Evolutionary conservation across 129 eudicot genomes (phyloP).

Genomic region (Artemisia argyi): DNA sequence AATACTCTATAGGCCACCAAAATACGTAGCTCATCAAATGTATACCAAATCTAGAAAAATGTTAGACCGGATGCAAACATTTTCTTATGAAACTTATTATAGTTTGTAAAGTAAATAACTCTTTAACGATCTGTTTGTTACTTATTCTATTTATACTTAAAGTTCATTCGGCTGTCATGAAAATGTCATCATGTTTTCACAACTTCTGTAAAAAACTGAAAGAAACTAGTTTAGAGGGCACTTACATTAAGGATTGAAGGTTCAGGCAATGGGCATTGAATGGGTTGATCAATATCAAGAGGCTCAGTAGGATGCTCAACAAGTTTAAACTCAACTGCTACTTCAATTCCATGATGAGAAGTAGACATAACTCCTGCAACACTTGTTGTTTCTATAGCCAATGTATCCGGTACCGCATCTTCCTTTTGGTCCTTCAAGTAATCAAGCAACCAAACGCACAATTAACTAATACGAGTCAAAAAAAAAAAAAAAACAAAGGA

Average conservation of each 20-base stretch:
- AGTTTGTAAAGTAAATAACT: too few species aligned
- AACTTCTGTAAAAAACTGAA: neutral
- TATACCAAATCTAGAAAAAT: too few species aligned
- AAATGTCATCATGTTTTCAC: too few species aligned
- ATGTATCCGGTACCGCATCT: slow-evolving; percentile 44
- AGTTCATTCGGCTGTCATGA: too few species aligned
- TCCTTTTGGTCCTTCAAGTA: slow-evolving; percentile 57
- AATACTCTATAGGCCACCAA: too few species aligned
- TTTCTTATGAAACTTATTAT: too few species aligned
- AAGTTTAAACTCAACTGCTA: slow-evolving; percentile 82
- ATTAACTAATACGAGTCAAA: neutral
- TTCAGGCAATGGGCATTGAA: slow-evolving; percentile 91
- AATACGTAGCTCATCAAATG: too few species aligned
- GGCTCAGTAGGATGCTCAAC: slow-evolving; percentile 87
- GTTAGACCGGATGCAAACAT: too few species aligned
- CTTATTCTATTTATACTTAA: too few species aligned
- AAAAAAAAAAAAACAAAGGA: slow-evolving; percentile 9
- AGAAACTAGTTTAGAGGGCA: neutral
- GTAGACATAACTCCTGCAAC: slow-evolving; percentile 36
- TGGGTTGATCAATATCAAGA: slow-evolving; percentile 77
- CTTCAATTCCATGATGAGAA: slow-evolving; percentile 76
- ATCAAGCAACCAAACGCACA: slow-evolving; percentile 15
- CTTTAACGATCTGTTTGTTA: too few species aligned
- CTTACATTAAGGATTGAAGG: slow-evolving; percentile 97
- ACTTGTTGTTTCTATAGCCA: slow-evolving; percentile 30